Conservation (phyloP, 805 yeast species). For the Candida ortonii region DNA sequence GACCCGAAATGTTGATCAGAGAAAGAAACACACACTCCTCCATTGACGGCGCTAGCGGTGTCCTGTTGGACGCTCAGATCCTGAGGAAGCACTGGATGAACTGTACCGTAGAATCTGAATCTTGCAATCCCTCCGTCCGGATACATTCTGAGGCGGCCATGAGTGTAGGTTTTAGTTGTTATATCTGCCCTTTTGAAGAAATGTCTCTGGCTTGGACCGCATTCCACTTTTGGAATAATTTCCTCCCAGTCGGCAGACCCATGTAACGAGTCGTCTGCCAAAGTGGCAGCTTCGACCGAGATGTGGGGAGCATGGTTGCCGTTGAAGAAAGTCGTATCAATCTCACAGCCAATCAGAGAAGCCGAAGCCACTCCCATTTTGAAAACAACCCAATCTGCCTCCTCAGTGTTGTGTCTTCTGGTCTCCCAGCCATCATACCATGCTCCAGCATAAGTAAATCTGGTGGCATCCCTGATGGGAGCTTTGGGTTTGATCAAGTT, state of each 20-base stretch:
- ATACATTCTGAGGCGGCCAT: slow-evolving; percentile 83
- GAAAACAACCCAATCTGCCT: slow-evolving; percentile 84
- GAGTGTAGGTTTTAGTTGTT: slow-evolving; percentile 68
- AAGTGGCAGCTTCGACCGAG: slow-evolving; percentile 69
- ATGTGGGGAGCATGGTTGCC: slow-evolving; percentile 95
- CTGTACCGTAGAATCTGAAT: slow-evolving; percentile 84
- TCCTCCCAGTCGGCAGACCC: slow-evolving; percentile 59
- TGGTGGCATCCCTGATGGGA: slow-evolving; percentile 79
- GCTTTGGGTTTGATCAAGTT: slow-evolving; percentile 78
- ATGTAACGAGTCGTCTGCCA: slow-evolving; percentile 35
- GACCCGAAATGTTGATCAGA: slow-evolving; percentile 95
- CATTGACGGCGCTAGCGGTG: slow-evolving; percentile 77
- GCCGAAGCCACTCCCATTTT: slow-evolving; percentile 84
- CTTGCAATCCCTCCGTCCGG: slow-evolving; percentile 99
- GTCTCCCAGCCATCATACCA: slow-evolving; percentile 99
- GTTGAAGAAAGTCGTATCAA: slow-evolving; percentile 90
- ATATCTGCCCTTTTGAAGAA: slow-evolving; percentile 63
- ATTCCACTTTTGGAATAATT: slow-evolving; percentile 66
- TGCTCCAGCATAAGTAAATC: slow-evolving; percentile 82
- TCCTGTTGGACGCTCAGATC: slow-evolving; percentile 52
- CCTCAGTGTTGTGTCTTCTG: slow-evolving; percentile 82
- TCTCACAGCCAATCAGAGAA: slow-evolving; percentile 73
- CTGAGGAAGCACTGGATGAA: slow-evolving; percentile 63
- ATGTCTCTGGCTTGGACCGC: slow-evolving; percentile 88
- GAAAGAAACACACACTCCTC: slow-evolving; percentile 81